These are phyloP conservation scores for Botrytis fragariae DNA, from an alignment of 2,329 filamentous ascomycete genomes.

Conservation along the genomic window DNA sequence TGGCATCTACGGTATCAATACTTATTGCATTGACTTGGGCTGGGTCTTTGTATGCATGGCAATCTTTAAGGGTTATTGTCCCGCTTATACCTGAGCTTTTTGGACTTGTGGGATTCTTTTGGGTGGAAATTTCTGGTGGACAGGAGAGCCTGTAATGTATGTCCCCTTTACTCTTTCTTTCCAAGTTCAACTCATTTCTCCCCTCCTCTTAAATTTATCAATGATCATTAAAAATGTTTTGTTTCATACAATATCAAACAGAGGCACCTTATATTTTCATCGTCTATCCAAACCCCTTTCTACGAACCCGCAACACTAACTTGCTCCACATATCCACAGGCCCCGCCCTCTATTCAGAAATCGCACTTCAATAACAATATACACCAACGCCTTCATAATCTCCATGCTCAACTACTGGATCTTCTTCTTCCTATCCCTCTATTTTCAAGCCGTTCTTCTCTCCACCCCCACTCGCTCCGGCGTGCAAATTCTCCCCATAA, in stretches of 20 bases:
- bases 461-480: constrained; percentile 51
- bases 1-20: not conserved
- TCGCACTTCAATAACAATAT: constrained; percentile 30
- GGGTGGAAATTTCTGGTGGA: not conserved
- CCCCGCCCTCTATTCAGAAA: constrained; percentile 20
- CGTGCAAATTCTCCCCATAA: constrained; percentile 51
- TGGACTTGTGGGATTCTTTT: not conserved
- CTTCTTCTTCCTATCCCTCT: constrained; percentile 45
- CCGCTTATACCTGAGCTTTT: not conserved
- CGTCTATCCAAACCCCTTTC: not conserved
- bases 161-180: not conserved
- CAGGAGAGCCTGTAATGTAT: not conserved
- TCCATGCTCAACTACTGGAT: constrained; percentile 41
- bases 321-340: not conserved
- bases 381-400: constrained; percentile 41
- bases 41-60: not conserved
- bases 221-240: not conserved
- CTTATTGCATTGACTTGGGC: not conserved
- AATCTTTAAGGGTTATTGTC: not conserved
- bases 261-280: not conserved
- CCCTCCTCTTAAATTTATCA: constrained; percentile 4
- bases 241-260: not conserved
- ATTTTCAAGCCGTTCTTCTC: constrained; percentile 49
- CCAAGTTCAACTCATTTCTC: not conserved
- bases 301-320: not conserved